Evolutionary conservation across 805 yeast species (phyloP), one percentile per base, ranked within the genome.

Genomic region (Candida incommunis): DNA sequence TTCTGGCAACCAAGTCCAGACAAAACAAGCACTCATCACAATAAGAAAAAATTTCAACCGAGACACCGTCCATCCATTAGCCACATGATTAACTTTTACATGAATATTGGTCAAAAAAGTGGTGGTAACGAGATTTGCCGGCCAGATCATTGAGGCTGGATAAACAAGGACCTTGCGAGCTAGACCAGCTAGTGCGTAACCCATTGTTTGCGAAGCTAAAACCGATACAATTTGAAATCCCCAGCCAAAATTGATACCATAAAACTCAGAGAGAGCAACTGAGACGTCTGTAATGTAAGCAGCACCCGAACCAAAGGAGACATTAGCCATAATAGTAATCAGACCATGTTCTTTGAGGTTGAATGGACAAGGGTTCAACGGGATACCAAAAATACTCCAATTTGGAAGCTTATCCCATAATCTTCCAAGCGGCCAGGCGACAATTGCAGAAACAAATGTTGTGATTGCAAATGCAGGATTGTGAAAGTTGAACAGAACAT

Each of bases 71-170:
- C 85, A 80, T 2, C 81, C 80, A 49, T 75, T 63, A 23, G 80
- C 75, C 4, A 62, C 59, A 54, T 75, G 74, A 57, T 72, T 71
- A 26, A 61, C 66, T 50, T 71, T 63, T 56, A 69, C 49, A 60
- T 66, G 70, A 60, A 78, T 66, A 61, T 71, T 69, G 55, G 74
- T 65, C 63, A 74, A 67, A 51, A 78, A 70, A 21, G 82, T 76
- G 23, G 76, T 55, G 3, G 78, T 68, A 43, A 78, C 82, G 56
- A 82, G 66, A 54, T 71, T 72, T 1, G 74, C 60, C 3, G 90
- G 90, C 88, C 88, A 82, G 43, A 80, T 69, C 61, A 78, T 74
- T n/a, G 75, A 65, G 3, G 79, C 70, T 3, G 86, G 81, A 47
- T 72, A 72, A 15, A 81, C 79, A 49, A 81, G 66, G 27, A 78